These are phyloP conservation scores for Cyphellophora attinorum DNA, from an alignment of 2,329 filamentous ascomycete species.

Conservation along the genomic window DNA sequence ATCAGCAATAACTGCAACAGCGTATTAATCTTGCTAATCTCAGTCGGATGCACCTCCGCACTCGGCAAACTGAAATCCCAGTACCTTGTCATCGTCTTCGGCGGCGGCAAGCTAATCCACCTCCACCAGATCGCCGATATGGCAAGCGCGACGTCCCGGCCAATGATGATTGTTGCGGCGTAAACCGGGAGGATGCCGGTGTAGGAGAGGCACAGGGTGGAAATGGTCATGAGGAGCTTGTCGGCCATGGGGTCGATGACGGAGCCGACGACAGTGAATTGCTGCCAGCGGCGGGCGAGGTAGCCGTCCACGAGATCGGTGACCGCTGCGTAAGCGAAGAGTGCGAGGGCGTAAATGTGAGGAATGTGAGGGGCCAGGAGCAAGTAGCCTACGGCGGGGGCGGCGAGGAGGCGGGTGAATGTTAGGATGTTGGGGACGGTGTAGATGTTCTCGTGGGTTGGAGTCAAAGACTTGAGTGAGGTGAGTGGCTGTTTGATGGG, in stretches of 20 bases:
- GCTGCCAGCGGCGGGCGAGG: conserved; percentile 78
- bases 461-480: conserved; percentile 23
- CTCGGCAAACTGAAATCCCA: conserved; percentile 88
- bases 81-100: conserved; percentile 85
- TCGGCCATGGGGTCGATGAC: conserved; percentile 96
- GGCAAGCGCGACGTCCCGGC: conserved; percentile 73
- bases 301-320: conserved; percentile 91
- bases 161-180: conserved; percentile 82
- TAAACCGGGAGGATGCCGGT: conserved; percentile 84
- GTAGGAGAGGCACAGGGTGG: conserved; percentile 74
- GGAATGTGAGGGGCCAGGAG: conserved; percentile 63
- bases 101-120: conserved; percentile 85
- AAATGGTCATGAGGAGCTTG: conserved; percentile 87
- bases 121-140: conserved; percentile 89
- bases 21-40: conserved; percentile 63
- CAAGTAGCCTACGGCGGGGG: conserved; percentile 79
- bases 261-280: conserved; percentile 87
- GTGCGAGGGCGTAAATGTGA: conserved; percentile 64
- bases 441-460: conserved; percentile 88
- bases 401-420: conserved; percentile 70
- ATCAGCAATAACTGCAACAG: conserved; percentile 82
- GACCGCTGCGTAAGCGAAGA: conserved; percentile 88
- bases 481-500: conserved; percentile 23
- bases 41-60: conserved; percentile 34
- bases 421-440: conserved; percentile 93